phyloP scores from a whole-genome alignment of 140 eudicot species.

The Flaveria floridana region DNA sequence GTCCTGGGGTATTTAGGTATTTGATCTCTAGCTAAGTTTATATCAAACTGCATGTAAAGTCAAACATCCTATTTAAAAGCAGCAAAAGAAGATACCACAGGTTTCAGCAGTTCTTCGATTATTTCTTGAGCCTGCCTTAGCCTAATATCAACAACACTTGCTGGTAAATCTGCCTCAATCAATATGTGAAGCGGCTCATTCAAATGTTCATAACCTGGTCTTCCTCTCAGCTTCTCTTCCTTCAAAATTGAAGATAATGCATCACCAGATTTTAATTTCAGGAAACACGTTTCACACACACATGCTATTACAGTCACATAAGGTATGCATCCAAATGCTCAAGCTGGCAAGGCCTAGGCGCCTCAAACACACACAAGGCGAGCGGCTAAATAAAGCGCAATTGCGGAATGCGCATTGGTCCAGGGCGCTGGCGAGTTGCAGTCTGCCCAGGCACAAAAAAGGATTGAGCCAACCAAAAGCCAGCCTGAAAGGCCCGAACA shows the following conservation, averaged over 20 bases:
- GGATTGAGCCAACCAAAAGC: too few relatives aligned
- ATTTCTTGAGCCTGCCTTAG: conserved; percentile 88
- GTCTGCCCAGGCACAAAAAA: too few relatives aligned
- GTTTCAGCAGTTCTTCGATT: conserved; percentile 83
- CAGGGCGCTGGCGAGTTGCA: too few relatives aligned
- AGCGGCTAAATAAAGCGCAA: too few relatives aligned
- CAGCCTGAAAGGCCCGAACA: too few relatives aligned
- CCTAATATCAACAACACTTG: conserved; percentile 71
- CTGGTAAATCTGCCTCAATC: conserved; percentile 91
- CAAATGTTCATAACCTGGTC: conserved; percentile 92
- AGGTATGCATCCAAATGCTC: too few relatives aligned
- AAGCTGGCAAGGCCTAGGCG: too few relatives aligned
- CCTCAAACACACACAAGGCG: too few relatives aligned
- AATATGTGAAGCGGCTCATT: conserved; percentile 82
- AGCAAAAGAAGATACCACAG: conserved; percentile 61
- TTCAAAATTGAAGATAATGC: conserved; percentile 26
- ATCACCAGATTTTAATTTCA: not conserved
- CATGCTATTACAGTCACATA: too few relatives aligned
- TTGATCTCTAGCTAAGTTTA: not conserved
- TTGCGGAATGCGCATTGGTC: too few relatives aligned
- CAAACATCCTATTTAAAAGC: not conserved
- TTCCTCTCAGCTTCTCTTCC: conserved; percentile 88
- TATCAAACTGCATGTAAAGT: conserved; percentile 8
- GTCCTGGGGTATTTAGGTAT: too few relatives aligned
- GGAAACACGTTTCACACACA: not conserved